phyloP scores from a whole-genome alignment of 1,139 yeast genomes.

The Taphrina flavorubra region DNA sequence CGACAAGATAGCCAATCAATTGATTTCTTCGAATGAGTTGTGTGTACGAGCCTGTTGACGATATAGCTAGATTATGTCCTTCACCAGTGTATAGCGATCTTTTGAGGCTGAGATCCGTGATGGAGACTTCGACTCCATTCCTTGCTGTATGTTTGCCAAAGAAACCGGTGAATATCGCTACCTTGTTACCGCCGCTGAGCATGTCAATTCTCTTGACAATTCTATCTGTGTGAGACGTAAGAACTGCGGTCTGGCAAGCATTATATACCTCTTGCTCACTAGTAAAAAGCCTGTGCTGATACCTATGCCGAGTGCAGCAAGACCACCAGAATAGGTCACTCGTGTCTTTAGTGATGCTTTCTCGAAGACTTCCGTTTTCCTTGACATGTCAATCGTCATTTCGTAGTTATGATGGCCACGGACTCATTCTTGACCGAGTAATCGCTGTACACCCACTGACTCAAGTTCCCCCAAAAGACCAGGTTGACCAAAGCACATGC shows the following conservation, averaged over 20 bases:
- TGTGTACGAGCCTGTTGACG: constrained; percentile 25
- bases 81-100: constrained; percentile 30
- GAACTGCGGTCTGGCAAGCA: not conserved
- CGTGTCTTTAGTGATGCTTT: constrained; percentile 22
- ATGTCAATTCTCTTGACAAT: constrained; percentile 29
- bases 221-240: constrained; percentile 5
- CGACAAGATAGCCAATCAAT: constrained; percentile 32
- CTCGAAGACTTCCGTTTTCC: constrained; percentile 16
- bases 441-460: constrained; percentile 31
- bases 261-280: constrained; percentile 16
- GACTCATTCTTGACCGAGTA: constrained; percentile 30
- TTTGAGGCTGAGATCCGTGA: constrained; percentile 24
- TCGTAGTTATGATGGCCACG: not conserved
- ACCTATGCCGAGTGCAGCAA: constrained; percentile 25
- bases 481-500: constrained; percentile 34
- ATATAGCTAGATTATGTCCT: constrained; percentile 30
- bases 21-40: constrained; percentile 27
- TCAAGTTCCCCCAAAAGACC: constrained; percentile 37
- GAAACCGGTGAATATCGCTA: constrained; percentile 26
- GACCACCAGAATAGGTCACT: constrained; percentile 16
- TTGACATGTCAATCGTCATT: constrained; percentile 6
- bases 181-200: constrained; percentile 18
- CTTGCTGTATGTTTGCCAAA: constrained; percentile 10
- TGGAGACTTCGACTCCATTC: constrained; percentile 6
- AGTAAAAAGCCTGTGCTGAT: constrained; percentile 34